Base-by-base conservation (phyloP, 768 basidiomycete species). In the Terana coerulea region DNA sequence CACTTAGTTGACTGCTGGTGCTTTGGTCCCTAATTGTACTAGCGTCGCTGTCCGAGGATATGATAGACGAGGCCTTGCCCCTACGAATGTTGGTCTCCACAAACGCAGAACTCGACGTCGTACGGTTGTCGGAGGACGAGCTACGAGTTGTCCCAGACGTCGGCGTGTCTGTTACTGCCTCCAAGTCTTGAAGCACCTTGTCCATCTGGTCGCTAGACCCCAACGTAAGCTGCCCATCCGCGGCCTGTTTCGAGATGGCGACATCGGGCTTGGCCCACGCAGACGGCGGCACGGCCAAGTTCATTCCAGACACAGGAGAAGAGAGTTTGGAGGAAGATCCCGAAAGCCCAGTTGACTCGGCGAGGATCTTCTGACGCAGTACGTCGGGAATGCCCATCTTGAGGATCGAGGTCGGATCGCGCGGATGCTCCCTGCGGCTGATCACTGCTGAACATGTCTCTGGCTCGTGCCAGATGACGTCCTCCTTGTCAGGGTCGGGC, bases 401-500 rank as follows among this genome's bases (percentile, higher is more conserved):
- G 15, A 66, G 66, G 0, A 86, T 59, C 1, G 78, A 75, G 0
- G 82, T 72, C 0, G 75, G 72, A 55, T 88, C 86, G 15, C 78
- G 74, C 0, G 81, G 76, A 56, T 84, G 77, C 51, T 84, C 82
- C 60, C 81, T 86, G 10, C 86, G 69, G 25, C 74, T 76, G 51
- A 86, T 78, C 11, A 80, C 72, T 0, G 83, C 76, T 1, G 82
- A 80, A 56, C 74, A 84, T 6, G 73, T 59, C 58, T 88, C 87
- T 0, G 78, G 75, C 54, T 80, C 81, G 52, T 81, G 73, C 82
- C 81, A 84, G 3, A 78, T 66, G 0, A 70, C 69, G 55, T 74
- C 77, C 34, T 81, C 82, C 31, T 73, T 67, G 60, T 86, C 85
- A 3, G 84, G 82, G 59, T 87, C 83, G 0, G 75, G 80, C 36